Percentiles rank a stretch among this genome's conserved stretches.
Conservation (phyloP, 768 basidiomycete species). For the Lentinula guzmanii region DNA sequence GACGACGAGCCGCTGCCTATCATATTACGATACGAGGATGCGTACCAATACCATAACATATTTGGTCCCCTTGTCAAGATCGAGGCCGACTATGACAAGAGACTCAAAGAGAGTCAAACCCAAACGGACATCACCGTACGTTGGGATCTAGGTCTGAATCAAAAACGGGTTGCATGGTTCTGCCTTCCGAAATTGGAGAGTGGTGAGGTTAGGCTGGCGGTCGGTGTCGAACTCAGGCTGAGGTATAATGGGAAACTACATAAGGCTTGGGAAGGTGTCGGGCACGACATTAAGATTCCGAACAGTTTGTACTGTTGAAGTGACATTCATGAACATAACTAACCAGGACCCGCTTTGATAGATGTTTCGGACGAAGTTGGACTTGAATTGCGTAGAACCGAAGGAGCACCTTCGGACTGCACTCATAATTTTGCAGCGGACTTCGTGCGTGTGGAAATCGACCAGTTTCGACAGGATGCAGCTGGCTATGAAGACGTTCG, state of each 20-base stretch:
- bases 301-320: constrained; percentile 63
- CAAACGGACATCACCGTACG: no score
- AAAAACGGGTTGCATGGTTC: constrained; percentile 47
- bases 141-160: no score
- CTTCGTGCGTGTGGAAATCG: no score
- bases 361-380: constrained; percentile 98
- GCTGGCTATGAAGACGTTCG: constrained; percentile 48
- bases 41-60: constrained; percentile 99
- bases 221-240: constrained; percentile 91
- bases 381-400: constrained; percentile 82
- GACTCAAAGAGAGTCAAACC: no score
- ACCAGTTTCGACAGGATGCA: no score
- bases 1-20: constrained; percentile 98
- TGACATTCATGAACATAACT: not conserved
- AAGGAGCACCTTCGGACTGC: constrained; percentile 77
- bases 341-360: constrained; percentile 21
- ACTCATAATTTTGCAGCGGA: no score
- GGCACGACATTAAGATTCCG: constrained; percentile 98
- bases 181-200: constrained; percentile 93
- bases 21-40: constrained; percentile 89
- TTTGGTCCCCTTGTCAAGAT: constrained; percentile 30
- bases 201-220: constrained; percentile 93
- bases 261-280: constrained; percentile 87
- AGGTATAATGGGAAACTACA: constrained; percentile 86
- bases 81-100: no score